Evolutionary conservation across 2,329 filamentous ascomycete genomes (phyloP).

Genomic region (Pseudocercospora pini-densiflorae): DNA sequence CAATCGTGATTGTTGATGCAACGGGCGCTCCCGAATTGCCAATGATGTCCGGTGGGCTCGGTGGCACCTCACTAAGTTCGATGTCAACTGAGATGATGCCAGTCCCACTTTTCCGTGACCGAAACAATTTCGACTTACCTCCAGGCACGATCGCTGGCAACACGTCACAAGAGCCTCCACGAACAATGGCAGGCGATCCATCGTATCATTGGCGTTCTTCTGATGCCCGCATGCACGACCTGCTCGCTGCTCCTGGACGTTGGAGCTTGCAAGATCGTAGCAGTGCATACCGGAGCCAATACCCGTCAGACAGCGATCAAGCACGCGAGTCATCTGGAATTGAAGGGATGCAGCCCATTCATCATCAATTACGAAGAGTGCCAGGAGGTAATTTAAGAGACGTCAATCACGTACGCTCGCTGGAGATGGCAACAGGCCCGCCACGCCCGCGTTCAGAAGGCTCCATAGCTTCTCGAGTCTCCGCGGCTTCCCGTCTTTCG

Average conservation of each 20-base stretch:
- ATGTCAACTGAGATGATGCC: constrained; percentile 34
- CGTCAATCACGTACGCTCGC: constrained; percentile 52
- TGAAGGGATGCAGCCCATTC: constrained; percentile 40
- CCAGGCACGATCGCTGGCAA: constrained; percentile 11
- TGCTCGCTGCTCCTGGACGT: constrained; percentile 30
- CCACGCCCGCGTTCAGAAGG: constrained; percentile 50
- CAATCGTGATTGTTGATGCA: constrained; percentile 83
- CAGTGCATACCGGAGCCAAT: constrained; percentile 7
- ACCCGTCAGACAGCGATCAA: constrained; percentile 8
- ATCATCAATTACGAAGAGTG: constrained; percentile 49
- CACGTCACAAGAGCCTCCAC: constrained; percentile 12
- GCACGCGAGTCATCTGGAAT: constrained; percentile 46
- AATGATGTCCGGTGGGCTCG: constrained; percentile 29
- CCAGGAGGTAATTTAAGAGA: constrained; percentile 56
- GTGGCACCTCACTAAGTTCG: constrained; percentile 32
- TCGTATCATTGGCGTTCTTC: constrained; percentile 21
- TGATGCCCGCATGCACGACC: constrained; percentile 32
- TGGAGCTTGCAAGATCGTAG: constrained; percentile 26
- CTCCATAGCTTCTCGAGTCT: constrained; percentile 28
- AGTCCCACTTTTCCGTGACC: constrained; percentile 30
- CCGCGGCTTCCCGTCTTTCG: constrained; percentile 1
- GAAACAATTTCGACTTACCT: constrained; percentile 15
- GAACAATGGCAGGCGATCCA: constrained; percentile 13
- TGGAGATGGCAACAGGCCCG: constrained; percentile 40
- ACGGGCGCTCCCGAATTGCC: constrained; percentile 57